Evolutionary conservation across 345 rosid species (phyloP).

Genomic region (Aquilaria yunnanensis): DNA sequence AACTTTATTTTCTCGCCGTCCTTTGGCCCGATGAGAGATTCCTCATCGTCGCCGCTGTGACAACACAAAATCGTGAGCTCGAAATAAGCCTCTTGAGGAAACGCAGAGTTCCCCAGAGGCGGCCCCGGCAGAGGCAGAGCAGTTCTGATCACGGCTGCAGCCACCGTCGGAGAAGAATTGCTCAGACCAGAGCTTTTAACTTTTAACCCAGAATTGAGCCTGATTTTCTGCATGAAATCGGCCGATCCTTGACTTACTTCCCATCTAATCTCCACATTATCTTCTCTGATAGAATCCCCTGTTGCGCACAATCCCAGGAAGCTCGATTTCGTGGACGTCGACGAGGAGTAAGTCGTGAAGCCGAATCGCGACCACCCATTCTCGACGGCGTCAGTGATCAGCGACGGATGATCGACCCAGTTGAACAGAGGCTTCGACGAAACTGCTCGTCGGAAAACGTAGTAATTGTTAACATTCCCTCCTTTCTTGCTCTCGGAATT

Average conservation of each 20-base stretch:
- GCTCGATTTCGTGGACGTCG: slow-evolving; percentile 31
- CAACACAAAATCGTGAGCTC: slow-evolving; percentile 60
- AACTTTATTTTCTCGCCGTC: slow-evolving; percentile 70
- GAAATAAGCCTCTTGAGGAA: slow-evolving; percentile 91
- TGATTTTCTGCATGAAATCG: slow-evolving; percentile 71
- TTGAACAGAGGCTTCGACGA: slow-evolving; percentile 40
- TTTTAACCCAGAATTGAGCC: slow-evolving; percentile 47
- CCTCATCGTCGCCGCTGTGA: slow-evolving; percentile 16
- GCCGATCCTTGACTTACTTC: slow-evolving; percentile 72
- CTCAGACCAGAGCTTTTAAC: slow-evolving; percentile 15
- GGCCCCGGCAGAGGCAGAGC: slow-evolving; percentile 91
- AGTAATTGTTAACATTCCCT: slow-evolving; percentile 29
- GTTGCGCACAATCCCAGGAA: slow-evolving; percentile 51
- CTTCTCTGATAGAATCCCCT: slow-evolving; percentile 34
- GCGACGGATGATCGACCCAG: slow-evolving; percentile 78
- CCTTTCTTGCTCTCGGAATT: slow-evolving; percentile 42
- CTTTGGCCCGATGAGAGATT: slow-evolving; percentile 16
- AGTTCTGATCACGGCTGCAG: slow-evolving; percentile 56
- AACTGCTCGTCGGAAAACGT: slow-evolving; percentile 40
- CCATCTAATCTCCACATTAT: slow-evolving; percentile 63
- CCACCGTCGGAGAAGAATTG: slow-evolving; percentile 23
- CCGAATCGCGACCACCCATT: slow-evolving; percentile 91
- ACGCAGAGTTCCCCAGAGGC: slow-evolving; percentile 61
- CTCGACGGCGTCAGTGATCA: slow-evolving; percentile 67
- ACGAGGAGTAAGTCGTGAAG: slow-evolving; percentile 38